A percentile compares a stretch with the other conserved stretches of the same genome.
phyloP scores from a whole-genome alignment of 768 basidiomycete species.

The Mycena galericulata region DNA sequence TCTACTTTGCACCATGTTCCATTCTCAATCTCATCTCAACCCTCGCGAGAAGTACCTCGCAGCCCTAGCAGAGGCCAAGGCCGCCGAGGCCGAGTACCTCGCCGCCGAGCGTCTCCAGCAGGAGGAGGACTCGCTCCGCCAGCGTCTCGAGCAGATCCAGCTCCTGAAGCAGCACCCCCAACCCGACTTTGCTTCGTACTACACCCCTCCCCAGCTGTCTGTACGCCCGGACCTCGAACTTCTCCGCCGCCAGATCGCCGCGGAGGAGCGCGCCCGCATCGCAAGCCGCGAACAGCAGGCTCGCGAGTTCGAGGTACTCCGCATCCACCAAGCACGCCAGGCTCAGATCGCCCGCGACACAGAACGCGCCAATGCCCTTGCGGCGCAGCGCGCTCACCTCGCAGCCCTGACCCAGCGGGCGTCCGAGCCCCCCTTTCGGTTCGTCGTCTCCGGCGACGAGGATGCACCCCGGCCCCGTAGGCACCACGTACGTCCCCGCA shows the following conservation, averaged over 20 bases:
- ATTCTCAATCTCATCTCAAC: constrained; percentile 23
- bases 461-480: neutral
- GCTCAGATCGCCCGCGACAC: constrained; percentile 17
- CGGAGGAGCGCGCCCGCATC: constrained; percentile 28
- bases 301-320: constrained; percentile 30
- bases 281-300: constrained; percentile 33
- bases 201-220: neutral
- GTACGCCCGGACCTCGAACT: constrained; percentile 21
- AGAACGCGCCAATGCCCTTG: constrained; percentile 25
- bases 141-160: constrained; percentile 40
- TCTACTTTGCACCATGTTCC: constrained; percentile 32
- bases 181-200: constrained; percentile 7
- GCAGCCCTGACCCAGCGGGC: constrained; percentile 16
- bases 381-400: constrained; percentile 22
- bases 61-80: constrained; percentile 50
- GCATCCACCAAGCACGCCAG: constrained; percentile 20
- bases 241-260: constrained; percentile 27
- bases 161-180: constrained; percentile 25
- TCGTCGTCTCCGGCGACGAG: neutral
- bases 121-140: constrained; percentile 47
- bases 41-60: constrained; percentile 51
- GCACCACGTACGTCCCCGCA: constrained; percentile 17
- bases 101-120: constrained; percentile 46
- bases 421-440: constrained; percentile 3
- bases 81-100: constrained; percentile 53